phyloP scores from a whole-genome alignment of 2,329 filamentous ascomycete species.

The Neopestalotiopsis clavispora region DNA sequence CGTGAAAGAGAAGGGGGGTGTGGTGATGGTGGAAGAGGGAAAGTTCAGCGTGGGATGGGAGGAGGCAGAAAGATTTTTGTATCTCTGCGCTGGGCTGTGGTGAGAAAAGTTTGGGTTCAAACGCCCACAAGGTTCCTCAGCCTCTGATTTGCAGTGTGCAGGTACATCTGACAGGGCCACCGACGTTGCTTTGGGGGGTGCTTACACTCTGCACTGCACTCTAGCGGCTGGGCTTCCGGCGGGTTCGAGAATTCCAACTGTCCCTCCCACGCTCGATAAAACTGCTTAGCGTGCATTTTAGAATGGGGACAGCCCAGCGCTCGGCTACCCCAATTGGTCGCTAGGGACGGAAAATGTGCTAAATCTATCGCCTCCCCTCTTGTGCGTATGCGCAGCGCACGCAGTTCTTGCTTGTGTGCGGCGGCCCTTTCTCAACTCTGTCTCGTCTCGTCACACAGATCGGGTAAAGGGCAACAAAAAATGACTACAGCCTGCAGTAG shows the following conservation, averaged over 20 bases:
- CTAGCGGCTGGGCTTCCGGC: background rate
- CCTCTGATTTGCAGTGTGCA: background rate
- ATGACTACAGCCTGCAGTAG: constrained; percentile 14
- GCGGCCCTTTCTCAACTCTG: background rate
- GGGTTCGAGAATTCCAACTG: background rate
- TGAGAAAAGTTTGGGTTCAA: constrained; percentile 8
- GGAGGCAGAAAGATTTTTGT: constrained; percentile 29
- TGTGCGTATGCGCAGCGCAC: background rate
- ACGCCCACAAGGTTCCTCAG: background rate
- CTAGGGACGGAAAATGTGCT: background rate
- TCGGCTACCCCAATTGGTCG: background rate
- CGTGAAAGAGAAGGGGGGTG: constrained; percentile 27
- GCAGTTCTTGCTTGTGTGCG: background rate
- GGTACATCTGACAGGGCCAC: background rate
- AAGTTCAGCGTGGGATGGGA: constrained; percentile 27
- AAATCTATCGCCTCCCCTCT: background rate
- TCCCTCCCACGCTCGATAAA: background rate
- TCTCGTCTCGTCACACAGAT: background rate
- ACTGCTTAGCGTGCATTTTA: background rate
- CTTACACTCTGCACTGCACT: background rate
- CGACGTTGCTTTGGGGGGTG: background rate
- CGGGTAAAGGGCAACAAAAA: background rate
- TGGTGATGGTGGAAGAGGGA: constrained; percentile 33
- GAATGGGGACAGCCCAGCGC: background rate
- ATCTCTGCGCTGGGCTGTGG: background rate